A percentile compares a stretch with the other conserved stretches of the same genome.
These are phyloP conservation scores for Cutaneotrichosporon sp. DNA, from an alignment of 1,284 basidiomycete genomes.

Conservation along the genomic window DNA sequence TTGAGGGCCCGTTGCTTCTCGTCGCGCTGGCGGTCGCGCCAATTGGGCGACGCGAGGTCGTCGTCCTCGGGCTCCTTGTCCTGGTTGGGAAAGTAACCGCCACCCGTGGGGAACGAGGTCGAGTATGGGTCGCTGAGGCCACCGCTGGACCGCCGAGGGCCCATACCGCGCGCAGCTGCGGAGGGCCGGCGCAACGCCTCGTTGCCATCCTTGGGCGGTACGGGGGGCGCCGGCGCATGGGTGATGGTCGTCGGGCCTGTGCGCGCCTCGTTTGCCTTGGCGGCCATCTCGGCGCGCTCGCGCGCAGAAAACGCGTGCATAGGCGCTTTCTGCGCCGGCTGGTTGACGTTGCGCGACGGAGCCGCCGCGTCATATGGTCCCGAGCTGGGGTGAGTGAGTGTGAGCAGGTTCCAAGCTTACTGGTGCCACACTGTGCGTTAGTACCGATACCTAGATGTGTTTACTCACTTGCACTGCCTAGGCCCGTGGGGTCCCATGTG, in stretches of 20 bases:
- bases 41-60: slow-evolving; percentile 27
- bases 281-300: slow-evolving; percentile 2
- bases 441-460: too few species aligned
- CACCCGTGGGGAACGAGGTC: slow-evolving; percentile 41
- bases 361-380: slow-evolving; percentile 49
- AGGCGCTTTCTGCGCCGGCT: slow-evolving; percentile 35
- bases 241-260: not conserved
- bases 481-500: slow-evolving; percentile 47
- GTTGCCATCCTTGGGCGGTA: slow-evolving; percentile 1
- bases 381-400: slow-evolving; percentile 22
- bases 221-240: slow-evolving; percentile 2
- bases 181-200: slow-evolving; percentile 2
- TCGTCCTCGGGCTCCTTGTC: slow-evolving; percentile 23
- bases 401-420: slow-evolving; percentile 19
- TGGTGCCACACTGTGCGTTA: slow-evolving; percentile 45
- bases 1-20: slow-evolving; percentile 44
- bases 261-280: not conserved
- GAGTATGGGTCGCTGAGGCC: slow-evolving; percentile 46
- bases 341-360: slow-evolving; percentile 44
- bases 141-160: slow-evolving; percentile 28
- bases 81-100: slow-evolving; percentile 43
- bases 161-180: slow-evolving; percentile 6
- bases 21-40: slow-evolving; percentile 40
- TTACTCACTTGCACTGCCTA: slow-evolving; percentile 44
- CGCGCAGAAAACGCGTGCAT: slow-evolving; percentile 41